These are phyloP conservation scores for Nannizziopsis barbatae DNA, from an alignment of 2,329 filamentous ascomycete genomes.

Conservation along the genomic window DNA sequence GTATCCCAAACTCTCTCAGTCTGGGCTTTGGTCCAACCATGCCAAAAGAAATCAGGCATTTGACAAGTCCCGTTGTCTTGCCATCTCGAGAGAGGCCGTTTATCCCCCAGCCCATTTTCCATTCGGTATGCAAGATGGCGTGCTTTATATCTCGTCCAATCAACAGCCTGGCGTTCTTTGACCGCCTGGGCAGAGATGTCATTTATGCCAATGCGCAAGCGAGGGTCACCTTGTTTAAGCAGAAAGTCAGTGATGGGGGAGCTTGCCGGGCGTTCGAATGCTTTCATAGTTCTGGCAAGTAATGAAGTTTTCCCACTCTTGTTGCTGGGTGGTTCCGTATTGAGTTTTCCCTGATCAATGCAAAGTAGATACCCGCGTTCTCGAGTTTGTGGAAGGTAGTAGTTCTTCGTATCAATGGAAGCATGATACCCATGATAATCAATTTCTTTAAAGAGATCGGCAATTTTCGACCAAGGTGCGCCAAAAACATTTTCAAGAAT, in stretches of 20 bases:
- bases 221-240: constrained; percentile 43
- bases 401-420: constrained; percentile 57
- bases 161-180: constrained; percentile 20
- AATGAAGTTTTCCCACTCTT: constrained; percentile 21
- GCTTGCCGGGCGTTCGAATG: constrained; percentile 48
- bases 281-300: constrained; percentile 39
- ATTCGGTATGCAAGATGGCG: constrained; percentile 49
- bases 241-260: constrained; percentile 53
- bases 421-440: constrained; percentile 46
- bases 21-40: constrained; percentile 40
- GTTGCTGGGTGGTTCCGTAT: constrained; percentile 16
- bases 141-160: constrained; percentile 41
- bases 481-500: constrained; percentile 60
- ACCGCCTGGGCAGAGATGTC: constrained; percentile 31
- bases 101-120: constrained; percentile 41
- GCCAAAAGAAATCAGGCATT: constrained; percentile 47
- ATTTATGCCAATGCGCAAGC: constrained; percentile 42
- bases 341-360: constrained; percentile 32
- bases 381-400: constrained; percentile 61
- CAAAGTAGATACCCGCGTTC: constrained; percentile 50
- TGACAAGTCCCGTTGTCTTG: constrained; percentile 43
- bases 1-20: constrained; percentile 54
- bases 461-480: constrained; percentile 49
- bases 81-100: constrained; percentile 51
- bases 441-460: constrained; percentile 36